phyloP scores from a whole-genome alignment of 2,329 filamentous ascomycete species.

The Cyphellophora attinorum region DNA sequence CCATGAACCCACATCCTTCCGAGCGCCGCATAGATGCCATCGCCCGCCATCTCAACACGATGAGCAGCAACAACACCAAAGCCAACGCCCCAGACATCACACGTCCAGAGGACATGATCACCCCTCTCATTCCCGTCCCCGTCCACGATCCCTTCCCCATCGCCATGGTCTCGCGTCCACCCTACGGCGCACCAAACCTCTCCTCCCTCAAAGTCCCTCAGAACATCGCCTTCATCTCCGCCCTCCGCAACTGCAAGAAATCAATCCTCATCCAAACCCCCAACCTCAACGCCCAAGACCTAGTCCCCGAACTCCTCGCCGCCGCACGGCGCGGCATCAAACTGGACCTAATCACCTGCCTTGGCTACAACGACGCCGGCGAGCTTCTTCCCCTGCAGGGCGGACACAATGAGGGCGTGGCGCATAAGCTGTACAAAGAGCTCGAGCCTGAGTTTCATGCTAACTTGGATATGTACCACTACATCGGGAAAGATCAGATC shows the following conservation, averaged over 20 bases:
- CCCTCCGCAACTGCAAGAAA: conserved; percentile 53
- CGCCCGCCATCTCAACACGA: conserved; percentile 57
- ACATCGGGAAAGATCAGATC: conserved; percentile 65
- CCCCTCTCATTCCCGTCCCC: conserved; percentile 52
- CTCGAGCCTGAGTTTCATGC: conserved; percentile 40
- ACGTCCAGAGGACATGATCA: conserved; percentile 48
- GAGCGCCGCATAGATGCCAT: conserved; percentile 51
- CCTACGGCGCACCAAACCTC: conserved; percentile 56
- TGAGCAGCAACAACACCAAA: conserved; percentile 41
- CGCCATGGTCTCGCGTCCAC: conserved; percentile 59
- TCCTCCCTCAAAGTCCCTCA: conserved; percentile 57
- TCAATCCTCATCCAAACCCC: conserved; percentile 71
- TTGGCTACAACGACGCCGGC: conserved; percentile 71
- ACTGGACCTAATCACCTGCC: conserved; percentile 61
- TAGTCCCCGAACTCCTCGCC: conserved; percentile 53
- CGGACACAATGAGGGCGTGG: conserved; percentile 64
- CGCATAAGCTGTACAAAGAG: conserved; percentile 51
- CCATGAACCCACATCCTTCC: conserved; percentile 38
- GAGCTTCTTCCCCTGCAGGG: conserved; percentile 68
- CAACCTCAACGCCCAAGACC: conserved; percentile 61
- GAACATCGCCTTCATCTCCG: conserved; percentile 64
- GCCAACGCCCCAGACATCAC: conserved; percentile 45
- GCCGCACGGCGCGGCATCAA: conserved; percentile 59
- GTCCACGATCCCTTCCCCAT: conserved; percentile 54
- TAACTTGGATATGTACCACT: conserved; percentile 55